Evolutionary conservation across 331 rosid species (phyloP).

Genomic region (Quercus lobata): DNA sequence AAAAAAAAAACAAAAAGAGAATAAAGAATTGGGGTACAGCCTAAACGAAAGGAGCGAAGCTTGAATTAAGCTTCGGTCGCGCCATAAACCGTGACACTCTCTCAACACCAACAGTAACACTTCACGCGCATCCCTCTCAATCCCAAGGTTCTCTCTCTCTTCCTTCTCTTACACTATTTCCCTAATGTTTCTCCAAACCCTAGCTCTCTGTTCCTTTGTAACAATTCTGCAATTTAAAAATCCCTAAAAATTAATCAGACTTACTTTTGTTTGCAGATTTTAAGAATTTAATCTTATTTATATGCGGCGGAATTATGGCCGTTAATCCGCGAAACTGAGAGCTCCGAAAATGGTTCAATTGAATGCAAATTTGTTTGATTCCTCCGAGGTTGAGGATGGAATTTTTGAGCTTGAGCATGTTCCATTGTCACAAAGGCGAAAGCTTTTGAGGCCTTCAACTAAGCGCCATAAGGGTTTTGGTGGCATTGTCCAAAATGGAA

Average conservation of each 20-base stretch:
- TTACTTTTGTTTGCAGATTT: background rate
- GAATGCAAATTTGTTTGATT: background rate
- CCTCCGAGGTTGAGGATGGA: background rate
- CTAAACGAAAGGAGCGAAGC: no score
- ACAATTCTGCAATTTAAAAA: background rate
- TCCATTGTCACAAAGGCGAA: slow-evolving; percentile 37
- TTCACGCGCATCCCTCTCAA: no score
- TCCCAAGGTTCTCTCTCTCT: background rate
- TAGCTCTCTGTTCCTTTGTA: background rate
- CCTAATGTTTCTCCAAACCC: no score
- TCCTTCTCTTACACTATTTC: no score
- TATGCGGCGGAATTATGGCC: background rate
- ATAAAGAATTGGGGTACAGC: no score
- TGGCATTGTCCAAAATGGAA: slow-evolving; percentile 2
- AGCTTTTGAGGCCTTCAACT: background rate
- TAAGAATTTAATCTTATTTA: background rate
- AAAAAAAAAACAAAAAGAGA: no score
- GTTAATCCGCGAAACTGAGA: background rate
- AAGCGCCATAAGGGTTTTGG: background rate
- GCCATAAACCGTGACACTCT: no score
- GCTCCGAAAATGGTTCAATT: slow-evolving; percentile 6
- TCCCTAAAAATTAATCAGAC: no score
- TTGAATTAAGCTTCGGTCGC: no score
- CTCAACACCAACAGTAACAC: no score
- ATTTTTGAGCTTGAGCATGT: slow-evolving; percentile 34